A percentile compares a stretch with the other conserved stretches of the same genome.
phyloP scores from a whole-genome alignment of 2,329 filamentous ascomycete genomes.

The Scedosporium apiospermum region DNA sequence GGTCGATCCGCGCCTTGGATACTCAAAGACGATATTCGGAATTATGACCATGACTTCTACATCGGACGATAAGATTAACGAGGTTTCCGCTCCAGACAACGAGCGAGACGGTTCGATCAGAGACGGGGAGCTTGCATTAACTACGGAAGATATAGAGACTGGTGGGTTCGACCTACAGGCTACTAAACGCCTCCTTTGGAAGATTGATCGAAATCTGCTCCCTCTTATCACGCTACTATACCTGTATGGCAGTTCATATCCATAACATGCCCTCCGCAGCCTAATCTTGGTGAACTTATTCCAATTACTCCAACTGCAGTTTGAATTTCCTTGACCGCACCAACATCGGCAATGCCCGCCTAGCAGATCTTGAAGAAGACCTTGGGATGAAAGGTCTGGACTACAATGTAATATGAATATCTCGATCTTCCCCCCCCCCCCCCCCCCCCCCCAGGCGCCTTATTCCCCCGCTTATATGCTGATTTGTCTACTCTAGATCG shows the following conservation, averaged over 20 bases:
- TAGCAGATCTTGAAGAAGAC: constrained; percentile 22
- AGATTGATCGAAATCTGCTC: constrained; percentile 45
- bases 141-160: neutral
- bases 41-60: neutral
- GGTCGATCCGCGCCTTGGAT: too few relatives aligned
- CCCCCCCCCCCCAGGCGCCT: neutral
- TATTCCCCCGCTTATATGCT: neutral
- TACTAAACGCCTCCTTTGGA: constrained; percentile 42
- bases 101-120: neutral
- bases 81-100: too few relatives aligned
- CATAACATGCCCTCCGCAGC: too few relatives aligned
- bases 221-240: constrained; percentile 52
- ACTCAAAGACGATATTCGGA: neutral
- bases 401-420: constrained; percentile 31
- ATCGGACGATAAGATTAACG: neutral
- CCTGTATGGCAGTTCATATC: constrained; percentile 22
- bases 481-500: constrained; percentile 19
- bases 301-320: neutral
- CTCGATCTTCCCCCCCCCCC: neutral
- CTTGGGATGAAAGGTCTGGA: constrained; percentile 42
- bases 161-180: constrained; percentile 21
- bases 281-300: neutral
- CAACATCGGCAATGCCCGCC: constrained; percentile 26
- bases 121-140: neutral
- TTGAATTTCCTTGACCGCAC: constrained; percentile 21